Conservation (phyloP, 1,139 yeast genomes). For the Pichia sp. region DNA sequence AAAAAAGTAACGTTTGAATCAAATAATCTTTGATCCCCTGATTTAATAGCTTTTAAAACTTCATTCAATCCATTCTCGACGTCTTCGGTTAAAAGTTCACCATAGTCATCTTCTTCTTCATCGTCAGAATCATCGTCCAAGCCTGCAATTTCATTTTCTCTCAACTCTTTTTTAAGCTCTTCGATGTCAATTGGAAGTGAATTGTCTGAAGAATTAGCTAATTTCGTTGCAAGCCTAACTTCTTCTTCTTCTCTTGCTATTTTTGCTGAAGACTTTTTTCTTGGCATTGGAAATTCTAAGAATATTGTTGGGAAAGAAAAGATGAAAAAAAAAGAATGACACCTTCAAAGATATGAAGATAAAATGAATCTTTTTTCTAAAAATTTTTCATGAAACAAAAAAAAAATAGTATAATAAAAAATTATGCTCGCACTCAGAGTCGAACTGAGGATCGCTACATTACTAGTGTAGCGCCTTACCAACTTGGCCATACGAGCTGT, state of each 20-base stretch:
- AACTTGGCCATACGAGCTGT: conserved; percentile 22
- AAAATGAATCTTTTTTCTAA: not conserved
- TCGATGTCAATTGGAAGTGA: conserved; percentile 24
- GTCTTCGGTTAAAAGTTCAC: conserved; percentile 79
- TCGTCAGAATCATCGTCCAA: conserved; percentile 36
- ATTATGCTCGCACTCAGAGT: conserved; percentile 21
- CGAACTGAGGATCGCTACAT: conserved; percentile 24
- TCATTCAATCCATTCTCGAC: conserved; percentile 74
- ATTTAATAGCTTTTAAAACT: conserved; percentile 64
- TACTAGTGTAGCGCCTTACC: conserved; percentile 24
- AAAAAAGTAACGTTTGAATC: conserved; percentile 68
- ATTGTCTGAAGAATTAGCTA: conserved; percentile 27
- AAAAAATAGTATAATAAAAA: conserved; percentile 2
- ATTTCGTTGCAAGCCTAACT: conserved; percentile 1
- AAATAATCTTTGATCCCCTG: conserved; percentile 57
- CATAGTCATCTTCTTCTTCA: conserved; percentile 91
- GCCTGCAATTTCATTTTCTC: conserved; percentile 24
- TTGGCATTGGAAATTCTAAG: conserved; percentile 50
- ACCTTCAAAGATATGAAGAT: not conserved
- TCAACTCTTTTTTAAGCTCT: conserved; percentile 23
- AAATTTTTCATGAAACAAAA: not conserved
- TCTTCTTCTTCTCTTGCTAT: conserved; percentile 49
- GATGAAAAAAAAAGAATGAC: not conserved
- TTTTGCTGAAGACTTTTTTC: conserved; percentile 86
- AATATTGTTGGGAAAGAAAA: not conserved